phyloP scores from a whole-genome alignment of 768 basidiomycete genomes.

The Tricholoma furcatifolium region DNA sequence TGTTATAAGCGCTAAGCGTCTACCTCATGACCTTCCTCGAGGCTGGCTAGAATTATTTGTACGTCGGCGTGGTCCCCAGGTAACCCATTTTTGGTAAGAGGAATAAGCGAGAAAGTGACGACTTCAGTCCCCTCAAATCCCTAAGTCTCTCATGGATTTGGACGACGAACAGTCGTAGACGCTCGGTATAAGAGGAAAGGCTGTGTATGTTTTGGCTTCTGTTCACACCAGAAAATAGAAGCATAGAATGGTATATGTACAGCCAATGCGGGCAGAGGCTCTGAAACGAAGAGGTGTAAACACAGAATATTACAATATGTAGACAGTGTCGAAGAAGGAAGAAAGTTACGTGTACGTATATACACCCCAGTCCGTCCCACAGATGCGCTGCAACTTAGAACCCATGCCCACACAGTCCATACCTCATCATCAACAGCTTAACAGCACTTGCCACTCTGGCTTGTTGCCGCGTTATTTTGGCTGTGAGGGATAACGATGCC shows the following conservation, averaged over 20 bases:
- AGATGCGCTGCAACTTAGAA: conserved; percentile 20
- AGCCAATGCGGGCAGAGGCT: conserved; percentile 7
- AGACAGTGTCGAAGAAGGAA: conserved; percentile 15
- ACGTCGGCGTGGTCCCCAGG: no score
- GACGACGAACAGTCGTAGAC: neutral
- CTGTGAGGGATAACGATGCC: conserved; percentile 85
- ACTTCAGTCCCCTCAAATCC: no score
- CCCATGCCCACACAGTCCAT: conserved; percentile 9
- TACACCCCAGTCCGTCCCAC: conserved; percentile 18
- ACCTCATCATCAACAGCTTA: conserved; percentile 22
- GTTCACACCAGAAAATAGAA: neutral
- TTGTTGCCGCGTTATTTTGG: conserved; percentile 56
- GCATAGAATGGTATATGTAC: conserved; percentile 9
- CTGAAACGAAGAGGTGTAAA: conserved; percentile 15
- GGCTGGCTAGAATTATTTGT: no score
- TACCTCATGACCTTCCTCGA: no score
- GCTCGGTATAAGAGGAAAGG: no score
- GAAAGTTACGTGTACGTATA: conserved; percentile 17
- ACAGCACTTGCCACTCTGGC: conserved; percentile 65
- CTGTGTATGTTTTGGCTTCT: no score
- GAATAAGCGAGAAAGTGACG: no score
- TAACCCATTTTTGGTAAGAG: no score
- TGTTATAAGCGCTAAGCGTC: no score
- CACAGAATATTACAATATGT: conserved; percentile 22
- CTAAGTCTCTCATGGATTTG: no score